Evolutionary conservation across 805 yeast genomes (phyloP), one percentile per base, ranked within the genome.

Genomic region (Jamesozyma rosinii): DNA sequence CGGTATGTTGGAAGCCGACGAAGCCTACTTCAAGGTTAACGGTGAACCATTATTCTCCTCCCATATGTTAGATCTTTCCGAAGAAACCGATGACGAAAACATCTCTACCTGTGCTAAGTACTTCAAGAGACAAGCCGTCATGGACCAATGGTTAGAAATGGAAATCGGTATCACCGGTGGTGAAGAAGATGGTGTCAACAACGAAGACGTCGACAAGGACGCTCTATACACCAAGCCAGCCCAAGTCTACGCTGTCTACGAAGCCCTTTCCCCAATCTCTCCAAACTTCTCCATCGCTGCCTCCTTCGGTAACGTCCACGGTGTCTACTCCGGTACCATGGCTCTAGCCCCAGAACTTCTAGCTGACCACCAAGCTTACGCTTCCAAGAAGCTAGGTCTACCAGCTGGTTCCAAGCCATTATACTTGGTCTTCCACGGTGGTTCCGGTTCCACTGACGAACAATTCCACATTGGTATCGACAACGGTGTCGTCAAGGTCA

Each of bases 141-240:
- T 90, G 79, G 76, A 79, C 74, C 97, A 90, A 76, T 92, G 92
- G 92, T 80, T 92, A 67, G 98, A 92, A 79, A 92, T 92, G 98
- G 98, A 92, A 78, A 92, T 92, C 67, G 98, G 98, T 81, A 92
- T 92, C 81, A 92, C 98, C 68, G 98, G 98, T 75, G 98, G 98
- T 82, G 98, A 92, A 77, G 98, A 92, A 75, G 98, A 92, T 67
- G 98, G 98, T 81, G 98, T 92, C 64, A 92, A 92, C 83, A 92
- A 92, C 80, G 94, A 90, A 72, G 76, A 79, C 68, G 96, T 86
- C 55, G 78, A 79, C 65, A 83, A 83, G 73, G 88, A 84, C 51
- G 68, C 83, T 52, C 75, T 92, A 61, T 92, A 90, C 84, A 92
- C 98, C 58, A 79, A 81, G 59, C 87, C 98, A 61, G 95, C 85